Evolutionary conservation across 2,329 filamentous ascomycete species (phyloP).

Genomic region (Didymella keratinophila): DNA sequence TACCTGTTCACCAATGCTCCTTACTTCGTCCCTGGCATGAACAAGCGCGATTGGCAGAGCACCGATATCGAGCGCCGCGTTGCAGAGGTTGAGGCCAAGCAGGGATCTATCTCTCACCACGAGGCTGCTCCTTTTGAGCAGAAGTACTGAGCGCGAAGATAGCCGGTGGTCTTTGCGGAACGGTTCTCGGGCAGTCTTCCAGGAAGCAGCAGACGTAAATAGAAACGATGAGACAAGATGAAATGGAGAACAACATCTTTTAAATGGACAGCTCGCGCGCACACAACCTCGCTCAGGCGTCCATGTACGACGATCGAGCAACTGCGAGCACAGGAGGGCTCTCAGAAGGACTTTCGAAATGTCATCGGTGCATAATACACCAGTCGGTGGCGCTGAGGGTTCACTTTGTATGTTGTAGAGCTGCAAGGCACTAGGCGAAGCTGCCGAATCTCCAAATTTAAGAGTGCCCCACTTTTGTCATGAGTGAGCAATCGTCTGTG

Average conservation of each 20-base stretch:
- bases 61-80: slow-evolving; percentile 68
- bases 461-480: background rate
- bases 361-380: background rate
- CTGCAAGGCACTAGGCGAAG: background rate
- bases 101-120: slow-evolving; percentile 32
- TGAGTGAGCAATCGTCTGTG: background rate
- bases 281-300: background rate
- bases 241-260: background rate
- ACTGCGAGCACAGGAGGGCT: background rate
- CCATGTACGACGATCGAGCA: background rate
- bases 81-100: slow-evolving; percentile 65
- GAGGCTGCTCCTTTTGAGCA: slow-evolving; percentile 19
- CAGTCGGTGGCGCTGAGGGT: background rate
- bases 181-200: too few relatives aligned
- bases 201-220: background rate
- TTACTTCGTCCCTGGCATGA: slow-evolving; percentile 67
- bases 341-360: background rate
- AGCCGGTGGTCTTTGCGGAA: background rate
- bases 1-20: slow-evolving; percentile 71
- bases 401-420: background rate
- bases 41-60: slow-evolving; percentile 59
- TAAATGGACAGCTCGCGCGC: background rate
- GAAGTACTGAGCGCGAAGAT: slow-evolving; percentile 1
- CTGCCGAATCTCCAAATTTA: background rate
- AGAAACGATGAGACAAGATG: background rate